Conservation (phyloP, 2,329 filamentous ascomycete genomes). For the Colletotrichum acutatum region DNA sequence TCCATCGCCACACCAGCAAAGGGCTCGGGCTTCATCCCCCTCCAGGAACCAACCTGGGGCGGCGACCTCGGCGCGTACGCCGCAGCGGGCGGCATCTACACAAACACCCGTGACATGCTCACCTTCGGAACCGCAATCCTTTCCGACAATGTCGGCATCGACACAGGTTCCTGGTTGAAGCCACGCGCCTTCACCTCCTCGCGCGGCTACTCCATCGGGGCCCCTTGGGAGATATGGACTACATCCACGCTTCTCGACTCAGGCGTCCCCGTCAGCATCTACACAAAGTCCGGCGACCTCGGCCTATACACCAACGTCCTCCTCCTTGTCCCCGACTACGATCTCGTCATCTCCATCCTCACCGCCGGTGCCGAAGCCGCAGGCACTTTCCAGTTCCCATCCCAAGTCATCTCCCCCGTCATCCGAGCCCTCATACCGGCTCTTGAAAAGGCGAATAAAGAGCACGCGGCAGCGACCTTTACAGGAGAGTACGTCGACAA, state of each 20-base stretch:
- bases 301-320: slow-evolving; percentile 46
- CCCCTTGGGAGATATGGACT: slow-evolving; percentile 48
- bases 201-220: slow-evolving; percentile 48
- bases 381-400: slow-evolving; percentile 32
- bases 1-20: slow-evolving; percentile 47
- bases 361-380: slow-evolving; percentile 46
- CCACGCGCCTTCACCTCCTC: slow-evolving; percentile 52
- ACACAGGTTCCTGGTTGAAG: slow-evolving; percentile 59
- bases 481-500: slow-evolving; percentile 52
- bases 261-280: slow-evolving; percentile 45
- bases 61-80: slow-evolving; percentile 46
- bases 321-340: slow-evolving; percentile 50
- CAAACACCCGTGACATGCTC: slow-evolving; percentile 54
- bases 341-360: slow-evolving; percentile 50
- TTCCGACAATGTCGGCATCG: slow-evolving; percentile 49
- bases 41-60: slow-evolving; percentile 49
- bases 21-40: slow-evolving; percentile 48
- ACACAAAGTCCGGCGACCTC: slow-evolving; percentile 47
- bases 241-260: slow-evolving; percentile 44
- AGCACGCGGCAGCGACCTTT: slow-evolving; percentile 45
- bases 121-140: slow-evolving; percentile 55
- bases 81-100: slow-evolving; percentile 54
- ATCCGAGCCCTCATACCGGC: slow-evolving; percentile 51
- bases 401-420: slow-evolving; percentile 41
- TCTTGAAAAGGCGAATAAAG: slow-evolving; percentile 55